These are phyloP conservation scores for Mycena maculata DNA, from an alignment of 768 basidiomycete genomes.

Conservation along the genomic window DNA sequence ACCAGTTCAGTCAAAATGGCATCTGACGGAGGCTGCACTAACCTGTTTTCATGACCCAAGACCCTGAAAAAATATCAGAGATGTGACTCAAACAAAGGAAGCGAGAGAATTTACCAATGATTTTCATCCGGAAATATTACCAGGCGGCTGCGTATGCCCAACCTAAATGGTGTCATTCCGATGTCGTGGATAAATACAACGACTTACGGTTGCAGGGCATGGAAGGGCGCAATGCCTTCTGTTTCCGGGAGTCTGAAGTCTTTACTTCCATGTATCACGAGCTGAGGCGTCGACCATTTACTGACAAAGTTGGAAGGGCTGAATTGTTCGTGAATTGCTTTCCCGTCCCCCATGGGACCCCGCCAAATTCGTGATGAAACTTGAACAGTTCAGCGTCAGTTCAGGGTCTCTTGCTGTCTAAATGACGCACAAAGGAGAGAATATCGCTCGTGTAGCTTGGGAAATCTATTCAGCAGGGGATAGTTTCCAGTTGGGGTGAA, in stretches of 20 bases:
- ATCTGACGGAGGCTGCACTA: neutral
- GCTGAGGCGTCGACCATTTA: conserved; percentile 88
- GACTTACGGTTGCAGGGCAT: conserved; percentile 84
- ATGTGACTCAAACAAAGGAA: neutral
- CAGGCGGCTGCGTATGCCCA: conserved; percentile 76
- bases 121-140: conserved; percentile 92
- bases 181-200: neutral
- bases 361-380: conserved; percentile 92
- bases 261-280: conserved; percentile 88
- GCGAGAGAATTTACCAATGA: conserved; percentile 62
- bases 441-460: neutral
- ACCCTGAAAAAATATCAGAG: conserved; percentile 54
- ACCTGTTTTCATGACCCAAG: conserved; percentile 74
- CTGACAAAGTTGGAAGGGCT: conserved; percentile 85
- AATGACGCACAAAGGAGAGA: neutral
- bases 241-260: conserved; percentile 90
- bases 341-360: conserved; percentile 77
- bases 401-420: neutral
- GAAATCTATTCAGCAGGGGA: neutral
- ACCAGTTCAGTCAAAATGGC: neutral
- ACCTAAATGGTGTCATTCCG: conserved; percentile 51
- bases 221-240: conserved; percentile 87
- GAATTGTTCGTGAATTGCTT: conserved; percentile 69
- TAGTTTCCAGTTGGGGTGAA: neutral
- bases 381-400: conserved; percentile 49